Percentiles rank a stretch among this genome's conserved stretches.
These are phyloP conservation scores for Rhizoclosmatium sp. DNA, from an alignment of 192 early-diverging fungal species.

Conservation along the genomic window DNA sequence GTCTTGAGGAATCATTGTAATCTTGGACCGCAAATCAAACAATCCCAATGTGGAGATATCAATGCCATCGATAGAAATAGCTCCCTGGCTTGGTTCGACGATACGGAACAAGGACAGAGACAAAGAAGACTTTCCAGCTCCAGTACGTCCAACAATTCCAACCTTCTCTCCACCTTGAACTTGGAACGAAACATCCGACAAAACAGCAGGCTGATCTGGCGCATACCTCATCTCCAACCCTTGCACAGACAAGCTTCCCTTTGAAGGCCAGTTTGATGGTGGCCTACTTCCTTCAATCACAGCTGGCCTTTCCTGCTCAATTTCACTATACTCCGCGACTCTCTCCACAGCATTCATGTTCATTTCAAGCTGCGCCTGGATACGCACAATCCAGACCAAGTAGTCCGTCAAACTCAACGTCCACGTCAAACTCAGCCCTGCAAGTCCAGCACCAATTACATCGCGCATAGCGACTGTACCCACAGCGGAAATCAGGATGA, in stretches of 20 bases:
- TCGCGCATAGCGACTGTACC: constrained; percentile 55
- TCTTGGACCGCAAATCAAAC: constrained; percentile 60
- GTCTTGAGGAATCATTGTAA: constrained; percentile 67
- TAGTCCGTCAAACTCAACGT: constrained; percentile 79
- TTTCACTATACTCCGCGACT: constrained; percentile 78
- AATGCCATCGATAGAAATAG: constrained; percentile 76
- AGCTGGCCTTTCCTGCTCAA: constrained; percentile 82
- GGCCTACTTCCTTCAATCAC: constrained; percentile 58
- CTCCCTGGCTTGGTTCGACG: constrained; percentile 61
- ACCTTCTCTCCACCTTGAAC: constrained; percentile 66
- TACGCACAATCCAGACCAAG: constrained; percentile 74
- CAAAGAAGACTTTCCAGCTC: constrained; percentile 83
- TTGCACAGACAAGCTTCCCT: constrained; percentile 73
- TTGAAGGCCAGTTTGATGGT: constrained; percentile 62
- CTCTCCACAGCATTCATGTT: constrained; percentile 78
- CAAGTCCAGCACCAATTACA: constrained; percentile 80
- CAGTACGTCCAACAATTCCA: constrained; percentile 65
- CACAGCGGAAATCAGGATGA: constrained; percentile 55
- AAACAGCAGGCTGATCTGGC: constrained; percentile 67
- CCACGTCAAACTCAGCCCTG: constrained; percentile 86
- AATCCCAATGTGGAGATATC: constrained; percentile 71
- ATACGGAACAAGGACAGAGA: constrained; percentile 77
- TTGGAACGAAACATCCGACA: constrained; percentile 75
- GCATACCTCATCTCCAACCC: constrained; percentile 78
- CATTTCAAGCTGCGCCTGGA: constrained; percentile 62